A percentile compares a stretch with the other conserved stretches of the same genome.
phyloP scores from a whole-genome alignment of 768 basidiomycete species.

The Pisolithus sp. region DNA sequence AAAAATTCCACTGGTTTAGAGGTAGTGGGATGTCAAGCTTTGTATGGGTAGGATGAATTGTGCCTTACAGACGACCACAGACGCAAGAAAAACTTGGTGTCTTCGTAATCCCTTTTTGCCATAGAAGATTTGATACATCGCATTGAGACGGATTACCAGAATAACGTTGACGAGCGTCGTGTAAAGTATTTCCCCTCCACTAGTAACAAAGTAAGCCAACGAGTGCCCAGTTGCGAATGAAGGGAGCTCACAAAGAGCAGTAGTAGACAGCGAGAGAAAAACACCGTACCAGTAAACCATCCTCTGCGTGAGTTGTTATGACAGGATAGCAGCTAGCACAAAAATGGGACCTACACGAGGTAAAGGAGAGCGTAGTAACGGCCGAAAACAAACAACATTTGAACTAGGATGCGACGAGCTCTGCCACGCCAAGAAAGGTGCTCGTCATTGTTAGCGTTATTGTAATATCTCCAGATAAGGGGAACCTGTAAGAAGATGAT shows the following conservation, averaged over 20 bases:
- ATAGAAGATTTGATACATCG: slow-evolving; percentile 5
- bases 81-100: slow-evolving; percentile 1
- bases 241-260: slow-evolving; percentile 10
- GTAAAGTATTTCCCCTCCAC: slow-evolving; percentile 15
- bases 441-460: not conserved
- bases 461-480: slow-evolving; percentile 12
- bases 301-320: no score
- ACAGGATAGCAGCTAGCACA: no score
- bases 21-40: not conserved
- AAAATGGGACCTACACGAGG: slow-evolving; percentile 7
- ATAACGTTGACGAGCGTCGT: slow-evolving; percentile 16
- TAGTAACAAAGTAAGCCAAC: not conserved
- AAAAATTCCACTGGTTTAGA: slow-evolving; percentile 13
- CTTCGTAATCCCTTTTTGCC: not conserved
- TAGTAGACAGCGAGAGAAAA: slow-evolving; percentile 3
- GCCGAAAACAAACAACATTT: slow-evolving; percentile 14
- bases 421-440: not conserved
- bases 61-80: slow-evolving; percentile 13
- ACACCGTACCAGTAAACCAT: no score
- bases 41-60: not conserved
- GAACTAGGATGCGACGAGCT: slow-evolving; percentile 8
- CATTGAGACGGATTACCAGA: slow-evolving; percentile 16
- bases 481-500: slow-evolving; percentile 4
- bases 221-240: not conserved
- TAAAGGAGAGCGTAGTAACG: slow-evolving; percentile 21